Conservation (phyloP, 495 filamentous ascomycete genomes). For the Xylaria longipes region DNA sequence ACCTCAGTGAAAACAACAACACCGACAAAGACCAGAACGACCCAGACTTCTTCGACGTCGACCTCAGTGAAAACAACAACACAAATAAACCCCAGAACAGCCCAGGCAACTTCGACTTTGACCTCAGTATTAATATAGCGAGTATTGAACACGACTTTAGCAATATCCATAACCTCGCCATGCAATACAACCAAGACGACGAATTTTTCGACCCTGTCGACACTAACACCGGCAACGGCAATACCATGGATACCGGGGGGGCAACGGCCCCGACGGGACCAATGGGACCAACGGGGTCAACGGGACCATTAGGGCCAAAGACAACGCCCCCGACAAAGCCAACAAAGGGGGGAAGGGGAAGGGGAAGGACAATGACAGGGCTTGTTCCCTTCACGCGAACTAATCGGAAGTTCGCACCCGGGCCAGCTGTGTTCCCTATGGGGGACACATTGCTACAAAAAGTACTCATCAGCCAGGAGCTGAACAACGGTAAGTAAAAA, state of each 20-base stretch:
- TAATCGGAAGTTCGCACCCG: conserved; percentile 28
- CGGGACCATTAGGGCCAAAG: no score
- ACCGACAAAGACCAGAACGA: neutral
- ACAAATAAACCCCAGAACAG: no score
- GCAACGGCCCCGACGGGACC: neutral
- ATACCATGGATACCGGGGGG: neutral
- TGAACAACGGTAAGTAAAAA: conserved; percentile 31
- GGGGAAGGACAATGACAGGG: neutral
- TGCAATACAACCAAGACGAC: no score
- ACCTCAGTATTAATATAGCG: no score
- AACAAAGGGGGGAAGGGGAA: neutral
- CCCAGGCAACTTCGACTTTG: no score
- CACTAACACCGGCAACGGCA: neutral
- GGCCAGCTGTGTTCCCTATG: conserved; percentile 41
- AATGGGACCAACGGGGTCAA: neutral
- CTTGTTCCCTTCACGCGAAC: conserved; percentile 26
- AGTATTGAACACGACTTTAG: no score
- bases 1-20: no score
- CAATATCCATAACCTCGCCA: no score
- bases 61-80: neutral
- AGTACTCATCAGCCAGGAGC: conserved; percentile 29
- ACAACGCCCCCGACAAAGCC: no score
- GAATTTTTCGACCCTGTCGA: no score
- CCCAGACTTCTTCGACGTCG: neutral
- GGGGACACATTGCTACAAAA: conserved; percentile 38